A percentile compares a stretch with the other conserved stretches of the same genome.
These are phyloP conservation scores for Suillus decipiens DNA, from an alignment of 768 basidiomycete genomes.

Conservation along the genomic window DNA sequence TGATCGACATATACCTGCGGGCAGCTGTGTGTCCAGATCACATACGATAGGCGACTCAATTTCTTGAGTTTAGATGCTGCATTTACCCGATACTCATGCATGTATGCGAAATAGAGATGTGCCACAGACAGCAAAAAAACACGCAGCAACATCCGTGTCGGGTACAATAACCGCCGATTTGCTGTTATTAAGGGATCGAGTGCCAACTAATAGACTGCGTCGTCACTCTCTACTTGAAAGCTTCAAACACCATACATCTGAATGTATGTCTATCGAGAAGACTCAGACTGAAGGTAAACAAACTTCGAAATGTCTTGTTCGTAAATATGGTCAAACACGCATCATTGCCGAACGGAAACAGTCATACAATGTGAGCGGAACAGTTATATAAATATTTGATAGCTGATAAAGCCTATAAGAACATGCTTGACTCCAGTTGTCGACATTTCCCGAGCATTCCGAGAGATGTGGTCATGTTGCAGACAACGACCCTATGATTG, in stretches of 20 bases:
- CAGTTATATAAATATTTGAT: background rate
- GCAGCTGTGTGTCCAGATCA: background rate
- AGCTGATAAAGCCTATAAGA: background rate
- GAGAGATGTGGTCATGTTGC: no score
- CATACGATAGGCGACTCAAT: no score
- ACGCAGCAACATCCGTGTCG: background rate
- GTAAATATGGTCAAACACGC: background rate
- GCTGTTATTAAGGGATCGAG: no score
- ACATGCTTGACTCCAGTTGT: no score
- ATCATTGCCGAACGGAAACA: background rate
- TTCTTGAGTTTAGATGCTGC: no score
- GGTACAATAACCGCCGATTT: background rate
- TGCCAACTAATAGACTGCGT: background rate
- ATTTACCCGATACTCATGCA: background rate
- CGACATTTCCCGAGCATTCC: no score
- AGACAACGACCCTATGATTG: no score
- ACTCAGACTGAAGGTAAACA: no score
- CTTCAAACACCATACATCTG: background rate
- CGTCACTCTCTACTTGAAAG: background rate
- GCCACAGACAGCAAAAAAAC: background rate
- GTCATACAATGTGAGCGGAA: background rate
- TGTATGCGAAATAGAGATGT: no score
- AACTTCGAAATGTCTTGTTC: background rate
- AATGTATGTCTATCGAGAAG: no score
- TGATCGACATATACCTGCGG: background rate